phyloP scores from a whole-genome alignment of 73 alveolate species.

The Breviolum minutum region DNA sequence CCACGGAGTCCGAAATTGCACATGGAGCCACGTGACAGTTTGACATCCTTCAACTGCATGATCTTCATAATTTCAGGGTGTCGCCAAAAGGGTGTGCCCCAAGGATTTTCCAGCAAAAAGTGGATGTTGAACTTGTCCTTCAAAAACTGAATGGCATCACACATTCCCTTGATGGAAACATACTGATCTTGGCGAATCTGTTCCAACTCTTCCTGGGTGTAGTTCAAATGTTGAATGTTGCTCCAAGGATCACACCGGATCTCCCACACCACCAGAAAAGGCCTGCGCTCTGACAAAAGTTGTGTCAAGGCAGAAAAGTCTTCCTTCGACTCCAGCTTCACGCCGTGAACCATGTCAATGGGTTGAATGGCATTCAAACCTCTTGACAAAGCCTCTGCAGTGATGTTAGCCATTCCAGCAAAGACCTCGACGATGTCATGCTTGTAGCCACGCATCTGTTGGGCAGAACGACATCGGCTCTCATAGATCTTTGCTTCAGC shows the following conservation, averaged over 20 bases:
- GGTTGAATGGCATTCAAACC: constrained; percentile 10
- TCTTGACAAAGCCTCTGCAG: neutral
- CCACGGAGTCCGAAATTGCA: constrained; percentile 11
- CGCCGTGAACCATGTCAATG: neutral
- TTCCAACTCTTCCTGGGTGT: neutral
- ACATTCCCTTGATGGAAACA: neutral
- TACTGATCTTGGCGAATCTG: neutral
- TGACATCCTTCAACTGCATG: neutral
- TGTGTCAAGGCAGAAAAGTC: no score
- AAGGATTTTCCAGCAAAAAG: constrained; percentile 33
- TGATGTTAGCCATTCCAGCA: neutral
- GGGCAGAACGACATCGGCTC: neutral
- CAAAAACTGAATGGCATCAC: neutral
- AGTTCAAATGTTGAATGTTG: constrained; percentile 22
- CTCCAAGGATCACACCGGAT: constrained; percentile 24
- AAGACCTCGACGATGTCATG: neutral
- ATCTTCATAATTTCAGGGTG: neutral
- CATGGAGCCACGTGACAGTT: neutral
- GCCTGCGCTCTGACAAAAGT: neutral
- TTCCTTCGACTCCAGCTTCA: neutral
- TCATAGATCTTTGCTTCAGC: neutral
- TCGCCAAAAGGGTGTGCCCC: neutral
- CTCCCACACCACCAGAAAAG: constrained; percentile 27
- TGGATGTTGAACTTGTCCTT: neutral
- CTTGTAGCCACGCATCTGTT: neutral